phyloP scores from a whole-genome alignment of 257 asterid genomes.

The Oldenlandia corymbosa region DNA sequence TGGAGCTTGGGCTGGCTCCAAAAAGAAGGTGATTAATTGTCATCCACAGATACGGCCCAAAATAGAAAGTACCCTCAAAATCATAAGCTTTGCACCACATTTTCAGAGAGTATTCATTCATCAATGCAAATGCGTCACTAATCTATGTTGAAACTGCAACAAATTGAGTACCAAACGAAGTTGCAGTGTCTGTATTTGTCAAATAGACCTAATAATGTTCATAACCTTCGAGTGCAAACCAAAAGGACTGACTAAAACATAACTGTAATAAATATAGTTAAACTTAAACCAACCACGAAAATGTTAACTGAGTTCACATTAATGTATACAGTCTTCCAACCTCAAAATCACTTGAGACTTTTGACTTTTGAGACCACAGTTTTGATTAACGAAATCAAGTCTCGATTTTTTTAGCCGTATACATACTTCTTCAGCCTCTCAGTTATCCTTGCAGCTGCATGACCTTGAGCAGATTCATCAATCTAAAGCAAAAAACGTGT shows the following conservation, averaged over 20 bases:
- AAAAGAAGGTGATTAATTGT: too few relatives aligned
- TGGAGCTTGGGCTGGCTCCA: too few relatives aligned
- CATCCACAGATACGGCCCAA: too few relatives aligned
- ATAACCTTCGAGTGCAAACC: background rate
- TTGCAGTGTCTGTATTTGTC: too few relatives aligned
- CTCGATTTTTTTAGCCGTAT: conserved; percentile 7
- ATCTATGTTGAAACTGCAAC: too few relatives aligned
- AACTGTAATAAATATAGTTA: too few relatives aligned
- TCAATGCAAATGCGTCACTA: too few relatives aligned
- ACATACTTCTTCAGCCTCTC: conserved; percentile 42
- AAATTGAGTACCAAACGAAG: too few relatives aligned
- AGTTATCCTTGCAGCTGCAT: conserved; percentile 36
- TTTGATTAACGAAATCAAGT: background rate
- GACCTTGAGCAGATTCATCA: conserved; percentile 28
- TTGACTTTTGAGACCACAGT: background rate
- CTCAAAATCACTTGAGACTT: background rate
- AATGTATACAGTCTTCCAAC: background rate
- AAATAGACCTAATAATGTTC: background rate
- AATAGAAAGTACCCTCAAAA: too few relatives aligned
- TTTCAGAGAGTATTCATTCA: too few relatives aligned
- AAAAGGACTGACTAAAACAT: background rate
- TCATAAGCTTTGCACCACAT: too few relatives aligned
- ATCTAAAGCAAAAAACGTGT: too few relatives aligned
- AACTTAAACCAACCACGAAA: background rate
- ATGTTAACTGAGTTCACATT: background rate